These are phyloP conservation scores for Russula dissimulans DNA, from an alignment of 768 basidiomycete species.

Conservation along the genomic window DNA sequence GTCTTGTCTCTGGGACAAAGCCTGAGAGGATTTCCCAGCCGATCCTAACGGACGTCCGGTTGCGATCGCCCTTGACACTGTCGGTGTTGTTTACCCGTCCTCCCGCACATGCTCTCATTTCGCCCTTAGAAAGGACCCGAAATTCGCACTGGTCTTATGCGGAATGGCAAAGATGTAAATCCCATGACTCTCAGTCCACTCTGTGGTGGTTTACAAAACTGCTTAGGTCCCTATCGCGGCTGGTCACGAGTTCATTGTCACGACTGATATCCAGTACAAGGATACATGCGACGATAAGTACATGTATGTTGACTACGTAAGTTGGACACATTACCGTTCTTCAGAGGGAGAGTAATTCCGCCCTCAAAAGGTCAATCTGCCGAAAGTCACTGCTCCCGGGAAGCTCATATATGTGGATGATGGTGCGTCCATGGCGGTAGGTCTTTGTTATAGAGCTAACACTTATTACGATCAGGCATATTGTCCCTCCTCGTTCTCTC, in stretches of 20 bases:
- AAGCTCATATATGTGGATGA: constrained; percentile 98
- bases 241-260: constrained; percentile 89
- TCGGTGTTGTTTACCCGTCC: constrained; percentile 32
- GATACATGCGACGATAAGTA: constrained; percentile 74
- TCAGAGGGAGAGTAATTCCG: not conserved
- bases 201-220: not conserved
- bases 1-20: not conserved
- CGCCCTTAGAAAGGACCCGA: constrained; percentile 88
- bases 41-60: constrained; percentile 79
- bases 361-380: constrained; percentile 61
- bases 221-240: constrained; percentile 69
- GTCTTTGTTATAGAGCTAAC: not conserved
- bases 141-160: constrained; percentile 94
- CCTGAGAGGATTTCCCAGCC: constrained; percentile 29
- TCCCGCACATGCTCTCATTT: not conserved
- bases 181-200: not conserved
- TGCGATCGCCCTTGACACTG: constrained; percentile 96
- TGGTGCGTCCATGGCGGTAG: constrained; percentile 37
- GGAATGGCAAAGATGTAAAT: constrained; percentile 69
- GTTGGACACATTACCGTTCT: constrained; percentile 25
- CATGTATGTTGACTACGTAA: constrained; percentile 90
- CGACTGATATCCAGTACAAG: constrained; percentile 74
- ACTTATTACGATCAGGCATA: constrained; percentile 43
- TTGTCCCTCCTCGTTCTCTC: constrained; percentile 87
- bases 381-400: constrained; percentile 94